phyloP scores from a whole-genome alignment of 2,329 filamentous ascomycete genomes.

The Mollisia scopiformis region DNA sequence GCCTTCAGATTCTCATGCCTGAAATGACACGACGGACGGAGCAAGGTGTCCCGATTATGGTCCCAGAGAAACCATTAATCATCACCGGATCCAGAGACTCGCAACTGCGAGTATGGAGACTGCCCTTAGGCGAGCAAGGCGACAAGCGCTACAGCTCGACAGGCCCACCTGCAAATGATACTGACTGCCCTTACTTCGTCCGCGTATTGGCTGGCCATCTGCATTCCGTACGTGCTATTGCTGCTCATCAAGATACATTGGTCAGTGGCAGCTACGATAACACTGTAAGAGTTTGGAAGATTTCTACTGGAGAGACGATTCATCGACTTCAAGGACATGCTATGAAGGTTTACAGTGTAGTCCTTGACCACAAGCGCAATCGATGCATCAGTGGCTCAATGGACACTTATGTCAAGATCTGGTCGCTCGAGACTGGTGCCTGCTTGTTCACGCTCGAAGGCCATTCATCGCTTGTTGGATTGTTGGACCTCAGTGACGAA shows the following conservation, averaged over 20 bases:
- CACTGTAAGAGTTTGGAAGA: constrained; percentile 94
- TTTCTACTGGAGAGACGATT: constrained; percentile 88
- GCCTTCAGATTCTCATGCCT: constrained; percentile 91
- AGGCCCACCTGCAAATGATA: constrained; percentile 70
- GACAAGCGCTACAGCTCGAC: constrained; percentile 80
- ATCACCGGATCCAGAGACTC: constrained; percentile 97
- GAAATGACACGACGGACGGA: constrained; percentile 72
- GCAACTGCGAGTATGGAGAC: constrained; percentile 89
- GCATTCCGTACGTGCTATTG: constrained; percentile 94
- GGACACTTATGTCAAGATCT: constrained; percentile 98
- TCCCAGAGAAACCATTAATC: constrained; percentile 92
- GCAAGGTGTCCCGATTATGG: constrained; percentile 78
- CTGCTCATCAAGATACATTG: constrained; percentile 91
- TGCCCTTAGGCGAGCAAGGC: constrained; percentile 80
- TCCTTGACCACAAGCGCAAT: constrained; percentile 87
- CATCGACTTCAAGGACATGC: constrained; percentile 85
- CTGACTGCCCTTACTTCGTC: constrained; percentile 93
- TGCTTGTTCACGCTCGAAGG: constrained; percentile 91
- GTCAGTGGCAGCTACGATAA: constrained; percentile 97
- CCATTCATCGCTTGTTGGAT: constrained; percentile 87
- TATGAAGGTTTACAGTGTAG: constrained; percentile 96
- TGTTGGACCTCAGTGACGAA: constrained; percentile 87
- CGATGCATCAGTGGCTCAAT: constrained; percentile 98
- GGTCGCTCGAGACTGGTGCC: constrained; percentile 86
- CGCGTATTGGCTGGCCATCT: constrained; percentile 83